phyloP scores from a whole-genome alignment of 768 basidiomycete species.

The Podaxis rugospora region DNA sequence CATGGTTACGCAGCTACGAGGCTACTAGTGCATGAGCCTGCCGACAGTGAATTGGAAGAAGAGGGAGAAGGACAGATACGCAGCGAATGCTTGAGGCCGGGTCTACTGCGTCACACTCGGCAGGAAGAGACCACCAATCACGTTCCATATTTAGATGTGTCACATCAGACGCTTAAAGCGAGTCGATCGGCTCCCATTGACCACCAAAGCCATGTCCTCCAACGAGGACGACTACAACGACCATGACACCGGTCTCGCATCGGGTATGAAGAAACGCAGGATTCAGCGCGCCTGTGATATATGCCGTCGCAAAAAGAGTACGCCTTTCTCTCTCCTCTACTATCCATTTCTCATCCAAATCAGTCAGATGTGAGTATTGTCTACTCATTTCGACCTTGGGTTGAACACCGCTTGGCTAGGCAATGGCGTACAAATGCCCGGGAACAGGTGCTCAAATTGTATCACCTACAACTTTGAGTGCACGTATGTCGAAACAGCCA shows the following conservation, averaged over 20 bases:
- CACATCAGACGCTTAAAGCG: slow-evolving; percentile 1
- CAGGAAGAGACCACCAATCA: background rate
- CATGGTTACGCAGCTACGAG: background rate
- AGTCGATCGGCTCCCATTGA: background rate
- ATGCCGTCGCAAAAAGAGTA: slow-evolving; percentile 82
- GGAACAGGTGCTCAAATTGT: slow-evolving; percentile 66
- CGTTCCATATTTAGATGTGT: background rate
- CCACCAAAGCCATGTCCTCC: slow-evolving; percentile 46
- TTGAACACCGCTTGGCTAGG: slow-evolving; percentile 28
- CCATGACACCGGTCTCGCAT: slow-evolving; percentile 26
- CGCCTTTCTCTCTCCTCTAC: slow-evolving; percentile 16
- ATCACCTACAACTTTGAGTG: slow-evolving; percentile 59
- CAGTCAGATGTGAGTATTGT: slow-evolving; percentile 58
- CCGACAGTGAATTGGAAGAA: background rate
- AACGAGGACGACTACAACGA: slow-evolving; percentile 62
- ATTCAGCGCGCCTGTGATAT: slow-evolving; percentile 80
- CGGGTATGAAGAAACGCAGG: slow-evolving; percentile 58
- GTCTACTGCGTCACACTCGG: slow-evolving; percentile 2
- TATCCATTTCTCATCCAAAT: background rate
- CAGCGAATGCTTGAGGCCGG: background rate
- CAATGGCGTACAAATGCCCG: slow-evolving; percentile 69
- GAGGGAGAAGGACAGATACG: background rate
- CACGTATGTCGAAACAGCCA: slow-evolving; percentile 66
- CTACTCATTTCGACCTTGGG: background rate
- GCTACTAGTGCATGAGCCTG: background rate